Conservation (phyloP, 306 rosid genomes). For the Vachellia collinsii region DNA sequence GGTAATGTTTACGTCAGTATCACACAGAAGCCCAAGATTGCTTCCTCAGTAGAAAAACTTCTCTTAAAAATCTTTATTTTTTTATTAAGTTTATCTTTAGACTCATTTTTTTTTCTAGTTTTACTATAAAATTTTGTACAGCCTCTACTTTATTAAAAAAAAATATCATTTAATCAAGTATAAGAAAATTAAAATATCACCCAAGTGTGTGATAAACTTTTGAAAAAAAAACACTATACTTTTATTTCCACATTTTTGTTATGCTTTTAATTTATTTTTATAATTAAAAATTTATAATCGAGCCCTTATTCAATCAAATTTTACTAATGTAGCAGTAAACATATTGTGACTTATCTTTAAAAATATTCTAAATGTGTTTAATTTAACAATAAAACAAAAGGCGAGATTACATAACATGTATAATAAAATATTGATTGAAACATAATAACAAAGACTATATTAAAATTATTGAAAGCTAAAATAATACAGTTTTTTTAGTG, state of each 20-base stretch:
- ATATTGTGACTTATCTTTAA: not conserved
- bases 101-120: not conserved
- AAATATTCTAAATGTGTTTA: not conserved
- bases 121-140: not conserved
- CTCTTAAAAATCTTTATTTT: constrained; percentile 10
- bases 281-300: too few relatives aligned
- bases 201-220: not conserved
- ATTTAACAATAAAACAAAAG: not conserved
- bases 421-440: not conserved
- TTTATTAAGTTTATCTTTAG: not conserved
- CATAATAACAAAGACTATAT: not conserved
- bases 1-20: constrained; percentile 41
- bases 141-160: not conserved
- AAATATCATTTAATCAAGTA: not conserved
- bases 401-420: not conserved
- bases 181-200: not conserved
- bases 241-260: too few relatives aligned
- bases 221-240: too few relatives aligned
- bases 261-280: too few relatives aligned
- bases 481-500: not conserved
- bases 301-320: not conserved
- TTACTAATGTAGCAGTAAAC: not conserved
- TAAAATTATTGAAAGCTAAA: not conserved
- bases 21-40: constrained; percentile 50
- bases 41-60: constrained; percentile 61